These are phyloP conservation scores for Ceratobasidium theobromae DNA, from an alignment of 1,284 basidiomycete species.

Conservation along the genomic window DNA sequence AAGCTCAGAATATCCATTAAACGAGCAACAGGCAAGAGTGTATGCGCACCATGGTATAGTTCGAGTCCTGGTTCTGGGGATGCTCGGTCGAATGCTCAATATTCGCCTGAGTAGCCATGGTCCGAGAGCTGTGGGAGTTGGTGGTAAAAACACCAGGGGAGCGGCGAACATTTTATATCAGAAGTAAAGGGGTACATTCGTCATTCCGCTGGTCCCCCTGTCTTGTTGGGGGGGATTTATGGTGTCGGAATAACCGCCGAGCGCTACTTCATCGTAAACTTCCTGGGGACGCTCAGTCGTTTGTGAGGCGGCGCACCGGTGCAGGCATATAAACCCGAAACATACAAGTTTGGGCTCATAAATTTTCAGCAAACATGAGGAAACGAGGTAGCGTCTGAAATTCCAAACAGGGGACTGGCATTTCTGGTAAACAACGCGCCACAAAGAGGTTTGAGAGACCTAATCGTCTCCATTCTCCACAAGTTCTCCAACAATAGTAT, in stretches of 20 bases:
- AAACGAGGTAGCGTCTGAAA: not conserved
- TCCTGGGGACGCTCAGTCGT: too few relatives aligned
- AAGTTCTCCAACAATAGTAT: conserved; percentile 80
- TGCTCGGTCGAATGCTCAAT: conserved; percentile 20
- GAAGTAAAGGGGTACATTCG: not conserved
- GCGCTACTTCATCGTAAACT: too few relatives aligned
- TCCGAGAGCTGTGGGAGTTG: not conserved
- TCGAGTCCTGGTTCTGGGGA: not conserved
- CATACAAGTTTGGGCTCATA: not conserved
- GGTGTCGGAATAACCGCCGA: too few relatives aligned
- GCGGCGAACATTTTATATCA: not conserved
- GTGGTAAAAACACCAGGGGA: not conserved
- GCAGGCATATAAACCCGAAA: not conserved
- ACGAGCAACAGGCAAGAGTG: not conserved
- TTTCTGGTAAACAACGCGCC: too few relatives aligned
- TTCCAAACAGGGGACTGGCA: too few relatives aligned
- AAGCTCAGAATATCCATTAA: not conserved
- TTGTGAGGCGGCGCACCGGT: too few relatives aligned
- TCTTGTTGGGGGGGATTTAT: not conserved
- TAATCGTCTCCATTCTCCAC: conserved; percentile 67
- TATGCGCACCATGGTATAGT: conserved; percentile 25
- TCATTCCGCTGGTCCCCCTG: too few relatives aligned
- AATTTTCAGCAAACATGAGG: not conserved
- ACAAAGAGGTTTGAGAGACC: not conserved
- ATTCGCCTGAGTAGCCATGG: conserved; percentile 18